These are phyloP conservation scores for Staphylotrichum tortipilum DNA, from an alignment of 495 filamentous ascomycete species.

Conservation along the genomic window DNA sequence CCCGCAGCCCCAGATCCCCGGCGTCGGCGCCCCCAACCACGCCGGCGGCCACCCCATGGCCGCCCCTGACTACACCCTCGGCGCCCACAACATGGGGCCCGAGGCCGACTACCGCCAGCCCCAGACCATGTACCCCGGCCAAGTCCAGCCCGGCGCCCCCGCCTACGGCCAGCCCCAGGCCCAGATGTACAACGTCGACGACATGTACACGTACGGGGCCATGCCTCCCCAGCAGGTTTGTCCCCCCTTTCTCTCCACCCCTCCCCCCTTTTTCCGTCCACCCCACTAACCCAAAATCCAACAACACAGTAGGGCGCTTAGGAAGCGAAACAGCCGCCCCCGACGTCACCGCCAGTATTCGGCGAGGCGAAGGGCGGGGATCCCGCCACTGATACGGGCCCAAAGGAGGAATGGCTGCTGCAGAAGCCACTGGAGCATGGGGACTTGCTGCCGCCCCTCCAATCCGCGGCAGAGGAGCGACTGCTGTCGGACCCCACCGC, in stretches of 20 bases:
- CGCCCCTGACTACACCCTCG: slow-evolving; percentile 56
- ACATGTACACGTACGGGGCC: slow-evolving; percentile 77
- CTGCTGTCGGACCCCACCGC: no score
- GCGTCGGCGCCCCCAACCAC: slow-evolving; percentile 54
- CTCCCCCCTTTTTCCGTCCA: not conserved
- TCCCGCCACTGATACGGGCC: no score
- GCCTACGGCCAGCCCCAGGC: slow-evolving; percentile 66
- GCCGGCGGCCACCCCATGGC: slow-evolving; percentile 33
- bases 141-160: slow-evolving; percentile 62
- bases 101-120: slow-evolving; percentile 75
- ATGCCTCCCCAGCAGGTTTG: slow-evolving; percentile 81
- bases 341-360: no score
- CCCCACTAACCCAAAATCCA: not conserved
- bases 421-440: no score
- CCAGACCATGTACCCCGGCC: slow-evolving; percentile 66
- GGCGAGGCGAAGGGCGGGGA: no score
- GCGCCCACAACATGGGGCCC: slow-evolving; percentile 33
- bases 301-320: slow-evolving; percentile 22
- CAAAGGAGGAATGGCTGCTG: no score
- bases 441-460: no score
- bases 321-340: no score
- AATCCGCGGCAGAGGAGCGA: no score
- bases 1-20: slow-evolving; percentile 48
- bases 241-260: slow-evolving; percentile 4
- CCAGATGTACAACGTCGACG: slow-evolving; percentile 67